Percentiles rank a stretch among this genome's conserved stretches.
phyloP scores from a whole-genome alignment of 2,329 filamentous ascomycete species.

The Drechslerella stenobrocha region DNA sequence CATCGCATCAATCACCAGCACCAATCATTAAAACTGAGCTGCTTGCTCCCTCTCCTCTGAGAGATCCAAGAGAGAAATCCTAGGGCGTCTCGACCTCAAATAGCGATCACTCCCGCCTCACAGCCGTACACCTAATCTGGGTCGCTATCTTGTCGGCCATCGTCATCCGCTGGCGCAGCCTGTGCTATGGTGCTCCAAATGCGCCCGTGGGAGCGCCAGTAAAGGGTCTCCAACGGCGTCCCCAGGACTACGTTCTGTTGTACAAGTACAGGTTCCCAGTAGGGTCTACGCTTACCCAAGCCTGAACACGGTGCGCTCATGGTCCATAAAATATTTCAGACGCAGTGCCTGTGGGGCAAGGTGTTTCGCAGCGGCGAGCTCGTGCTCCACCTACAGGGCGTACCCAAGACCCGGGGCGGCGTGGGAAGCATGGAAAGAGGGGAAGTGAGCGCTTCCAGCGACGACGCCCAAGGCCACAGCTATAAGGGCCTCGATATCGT shows the following conservation, averaged over 20 bases:
- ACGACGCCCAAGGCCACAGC: neutral
- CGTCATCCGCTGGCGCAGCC: neutral
- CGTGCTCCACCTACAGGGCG: neutral
- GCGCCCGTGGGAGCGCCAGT: too few relatives aligned
- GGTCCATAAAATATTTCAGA: slow-evolving; percentile 1
- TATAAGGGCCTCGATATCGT: neutral
- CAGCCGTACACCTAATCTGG: slow-evolving; percentile 2
- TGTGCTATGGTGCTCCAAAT: neutral
- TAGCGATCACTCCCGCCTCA: slow-evolving; percentile 22
- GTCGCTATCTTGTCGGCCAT: slow-evolving; percentile 4
- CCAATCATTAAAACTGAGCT: slow-evolving; percentile 5
- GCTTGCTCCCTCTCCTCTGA: slow-evolving; percentile 17
- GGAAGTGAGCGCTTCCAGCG: too few relatives aligned
- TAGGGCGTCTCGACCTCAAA: slow-evolving; percentile 3
- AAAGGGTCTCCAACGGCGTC: neutral
- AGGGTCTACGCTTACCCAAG: slow-evolving; percentile 1
- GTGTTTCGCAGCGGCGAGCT: neutral
- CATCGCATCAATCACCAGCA: neutral
- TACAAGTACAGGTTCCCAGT: slow-evolving; percentile 2
- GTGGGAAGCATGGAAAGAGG: too few relatives aligned
- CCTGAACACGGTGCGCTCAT: neutral
- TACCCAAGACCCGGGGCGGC: neutral
- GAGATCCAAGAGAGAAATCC: slow-evolving; percentile 24
- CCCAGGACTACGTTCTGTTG: too few relatives aligned
- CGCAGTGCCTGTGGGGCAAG: neutral